Evolutionary conservation across 2,329 filamentous ascomycete species (phyloP), one percentile per base, ranked within the genome.

Genomic region (Diaporthe humulicola): DNA sequence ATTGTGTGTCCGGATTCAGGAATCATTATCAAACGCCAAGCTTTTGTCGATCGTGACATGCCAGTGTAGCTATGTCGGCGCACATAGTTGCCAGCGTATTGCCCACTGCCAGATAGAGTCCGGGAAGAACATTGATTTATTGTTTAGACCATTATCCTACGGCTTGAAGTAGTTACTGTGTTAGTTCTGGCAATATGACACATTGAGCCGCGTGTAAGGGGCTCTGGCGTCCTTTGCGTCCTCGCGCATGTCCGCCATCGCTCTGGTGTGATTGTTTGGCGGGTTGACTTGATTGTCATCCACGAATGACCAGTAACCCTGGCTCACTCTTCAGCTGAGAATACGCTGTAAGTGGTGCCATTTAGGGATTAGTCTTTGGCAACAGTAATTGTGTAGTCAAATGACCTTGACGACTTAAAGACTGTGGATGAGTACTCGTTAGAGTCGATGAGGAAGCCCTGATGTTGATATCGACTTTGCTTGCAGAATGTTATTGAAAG

Each of bases 141-240:
- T n/a, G n/a, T 50, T 50, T 50, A 79, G 58, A 3, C 67, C 78
- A 48, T 80, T 80, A 12, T 75, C 79, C 36, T 80, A 77, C 0
- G 77, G 77, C 5, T 50, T 14, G 25, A 73, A 79, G 67, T 79
- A 79, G 48, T 80, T 71, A 45, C 77, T 72, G 52, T 79, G 79
- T 0, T 79, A 25, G 14, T 74, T 71, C 64, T 78, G 79, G 60
- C 79, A 79, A 9, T 48, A 72, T 3, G 79, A 75, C 0, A 78
- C 40, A 30, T 78, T 78, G 17, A 45, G 36, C 8, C 15, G 56
- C 33, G 19, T 71, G 19, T 71, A 40, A 9, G 69, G 33, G 19
- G 74, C 77, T 1, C 4, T 22, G 5, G 4, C 22, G 9, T 33
- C 52, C 9, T 71, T 52, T 3, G 67, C 76, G 19, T 67, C 69